These are phyloP conservation scores for Apostasia ramifera DNA, from an alignment of 106 monocot species.

Conservation along the genomic window DNA sequence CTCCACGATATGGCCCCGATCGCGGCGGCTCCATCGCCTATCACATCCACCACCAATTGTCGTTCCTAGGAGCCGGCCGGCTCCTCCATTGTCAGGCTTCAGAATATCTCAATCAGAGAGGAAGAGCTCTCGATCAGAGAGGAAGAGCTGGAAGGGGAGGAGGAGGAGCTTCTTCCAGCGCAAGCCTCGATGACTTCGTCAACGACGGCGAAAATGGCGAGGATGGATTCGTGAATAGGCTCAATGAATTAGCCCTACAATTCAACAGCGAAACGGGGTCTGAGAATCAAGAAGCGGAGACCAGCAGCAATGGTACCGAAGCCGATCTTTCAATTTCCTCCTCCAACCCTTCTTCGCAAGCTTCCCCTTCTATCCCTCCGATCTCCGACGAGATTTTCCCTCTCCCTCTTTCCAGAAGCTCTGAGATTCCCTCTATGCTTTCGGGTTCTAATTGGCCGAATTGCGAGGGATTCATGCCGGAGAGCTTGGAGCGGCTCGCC, in stretches of 20 bases:
- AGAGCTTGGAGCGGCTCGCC: conserved; percentile 32
- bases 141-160: background rate
- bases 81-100: background rate
- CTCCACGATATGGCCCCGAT: background rate
- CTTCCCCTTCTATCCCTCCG: background rate
- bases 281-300: conserved; percentile 4
- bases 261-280: background rate
- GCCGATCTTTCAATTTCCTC: background rate
- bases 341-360: background rate
- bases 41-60: background rate
- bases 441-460: conserved; percentile 2
- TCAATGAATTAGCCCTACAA: conserved; percentile 21
- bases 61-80: background rate
- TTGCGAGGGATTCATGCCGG: conserved; percentile 9
- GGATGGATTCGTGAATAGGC: conserved; percentile 21
- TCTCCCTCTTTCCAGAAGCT: background rate
- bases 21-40: background rate
- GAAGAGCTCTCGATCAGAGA: background rate
- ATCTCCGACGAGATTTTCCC: background rate
- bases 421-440: background rate
- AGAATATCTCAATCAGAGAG: background rate
- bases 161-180: conserved; percentile 6
- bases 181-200: conserved; percentile 15
- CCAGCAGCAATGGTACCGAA: background rate
- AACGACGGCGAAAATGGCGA: conserved; percentile 27